Evolutionary conservation across 805 yeast genomes (phyloP).

Genomic region (Pichia eremophila): DNA sequence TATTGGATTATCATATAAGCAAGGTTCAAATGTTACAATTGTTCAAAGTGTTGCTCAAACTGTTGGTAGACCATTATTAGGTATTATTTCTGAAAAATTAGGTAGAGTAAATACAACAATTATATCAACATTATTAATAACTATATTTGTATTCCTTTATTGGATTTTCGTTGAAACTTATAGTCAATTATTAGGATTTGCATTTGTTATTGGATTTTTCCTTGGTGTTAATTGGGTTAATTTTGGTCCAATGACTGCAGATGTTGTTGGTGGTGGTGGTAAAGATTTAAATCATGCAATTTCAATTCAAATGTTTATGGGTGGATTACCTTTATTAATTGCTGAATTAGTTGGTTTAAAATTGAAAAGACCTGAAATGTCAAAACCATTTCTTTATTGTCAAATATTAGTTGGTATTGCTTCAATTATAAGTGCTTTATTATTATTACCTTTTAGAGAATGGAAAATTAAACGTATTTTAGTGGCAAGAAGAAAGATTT

Average conservation of each 20-base stretch:
- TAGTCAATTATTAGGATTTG: conserved; percentile 33
- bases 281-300: conserved; percentile 22
- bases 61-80: conserved; percentile 43
- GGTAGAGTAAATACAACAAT: conserved; percentile 42
- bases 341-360: conserved; percentile 27
- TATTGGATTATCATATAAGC: conserved; percentile 36
- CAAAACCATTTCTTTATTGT: conserved; percentile 44
- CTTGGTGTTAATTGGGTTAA: conserved; percentile 38
- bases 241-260: conserved; percentile 28
- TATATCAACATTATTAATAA: conserved; percentile 25
- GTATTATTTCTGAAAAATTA: conserved; percentile 34
- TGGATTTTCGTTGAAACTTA: conserved; percentile 42
- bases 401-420: conserved; percentile 51
- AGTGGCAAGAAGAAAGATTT: conserved; percentile 13
- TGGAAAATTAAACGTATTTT: conserved; percentile 39
- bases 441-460: conserved; percentile 45
- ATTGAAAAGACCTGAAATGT: conserved; percentile 18
- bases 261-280: conserved; percentile 26
- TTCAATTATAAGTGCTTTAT: conserved; percentile 33
- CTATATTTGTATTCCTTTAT: conserved; percentile 33
- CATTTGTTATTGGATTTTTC: conserved; percentile 34
- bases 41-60: conserved; percentile 38
- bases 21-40: conserved; percentile 40
- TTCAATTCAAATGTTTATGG: conserved; percentile 18
- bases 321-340: conserved; percentile 24